phyloP scores from a whole-genome alignment of 495 filamentous ascomycete genomes.

The Neurospora sp. region DNA sequence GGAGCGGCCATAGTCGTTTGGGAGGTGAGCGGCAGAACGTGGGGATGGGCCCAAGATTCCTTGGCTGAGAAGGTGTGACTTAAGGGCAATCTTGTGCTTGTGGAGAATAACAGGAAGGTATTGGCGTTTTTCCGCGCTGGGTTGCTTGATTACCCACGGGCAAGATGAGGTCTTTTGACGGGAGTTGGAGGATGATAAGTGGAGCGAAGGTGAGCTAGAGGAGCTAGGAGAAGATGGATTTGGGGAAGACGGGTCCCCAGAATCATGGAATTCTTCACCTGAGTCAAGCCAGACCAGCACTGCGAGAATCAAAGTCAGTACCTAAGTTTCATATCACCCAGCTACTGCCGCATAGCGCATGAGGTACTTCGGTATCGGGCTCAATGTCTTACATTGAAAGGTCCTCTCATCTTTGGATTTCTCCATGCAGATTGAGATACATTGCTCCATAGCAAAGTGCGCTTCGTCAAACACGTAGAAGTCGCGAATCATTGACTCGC shows the following conservation, averaged over 20 bases:
- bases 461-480: conserved; percentile 10
- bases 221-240: neutral
- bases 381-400: neutral
- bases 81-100: neutral
- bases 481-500: conserved; percentile 17
- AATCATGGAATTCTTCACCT: neutral
- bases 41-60: neutral
- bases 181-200: neutral
- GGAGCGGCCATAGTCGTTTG: conserved; percentile 9
- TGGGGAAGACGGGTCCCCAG: neutral
- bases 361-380: neutral
- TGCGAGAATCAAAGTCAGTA: neutral
- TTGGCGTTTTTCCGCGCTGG: neutral
- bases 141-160: neutral
- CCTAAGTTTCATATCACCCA: neutral
- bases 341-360: neutral
- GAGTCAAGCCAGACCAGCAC: neutral
- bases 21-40: neutral
- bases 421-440: conserved; percentile 14
- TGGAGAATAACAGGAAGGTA: neutral
- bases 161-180: neutral
- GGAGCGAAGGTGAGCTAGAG: neutral
- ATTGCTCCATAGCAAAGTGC: conserved; percentile 20
- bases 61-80: neutral
- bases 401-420: conserved; percentile 2